Evolutionary conservation across 2,329 filamentous ascomycete species (phyloP).

Genomic region (Clonostachys rosea): DNA sequence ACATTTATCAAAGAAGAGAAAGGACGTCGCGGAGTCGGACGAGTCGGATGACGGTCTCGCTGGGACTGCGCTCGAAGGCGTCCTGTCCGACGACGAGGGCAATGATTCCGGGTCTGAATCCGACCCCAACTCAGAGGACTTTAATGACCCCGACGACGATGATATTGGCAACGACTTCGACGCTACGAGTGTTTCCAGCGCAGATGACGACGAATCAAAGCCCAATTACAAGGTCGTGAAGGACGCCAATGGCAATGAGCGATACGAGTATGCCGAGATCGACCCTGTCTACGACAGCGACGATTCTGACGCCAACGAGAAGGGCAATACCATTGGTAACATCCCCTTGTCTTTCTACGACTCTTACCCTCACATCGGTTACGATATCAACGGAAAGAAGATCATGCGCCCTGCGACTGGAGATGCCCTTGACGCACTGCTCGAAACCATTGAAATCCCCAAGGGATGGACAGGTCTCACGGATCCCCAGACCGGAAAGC

Average conservation of each 20-base stretch:
- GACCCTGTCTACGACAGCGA: constrained; percentile 95
- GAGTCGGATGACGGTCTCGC: constrained; percentile 61
- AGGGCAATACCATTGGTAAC: constrained; percentile 88
- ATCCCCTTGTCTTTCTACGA: constrained; percentile 96
- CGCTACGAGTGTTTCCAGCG: constrained; percentile 16
- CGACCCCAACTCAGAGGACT: constrained; percentile 23
- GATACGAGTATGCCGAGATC: constrained; percentile 92
- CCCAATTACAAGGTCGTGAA: constrained; percentile 53
- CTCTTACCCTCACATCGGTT: constrained; percentile 95
- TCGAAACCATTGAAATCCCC: constrained; percentile 95
- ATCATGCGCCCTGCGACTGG: constrained; percentile 95
- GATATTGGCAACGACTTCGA: constrained; percentile 6
- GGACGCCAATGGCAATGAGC: constrained; percentile 85
- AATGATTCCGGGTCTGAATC: constrained; percentile 36
- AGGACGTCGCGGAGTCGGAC: constrained; percentile 51
- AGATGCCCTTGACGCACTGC: constrained; percentile 84
- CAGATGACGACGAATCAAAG: constrained; percentile 32
- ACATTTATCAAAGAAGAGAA: constrained; percentile 46
- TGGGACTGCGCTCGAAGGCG: constrained; percentile 42
- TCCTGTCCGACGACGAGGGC: constrained; percentile 50
- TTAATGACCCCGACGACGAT: constrained; percentile 19
- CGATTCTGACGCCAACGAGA: constrained; percentile 77
- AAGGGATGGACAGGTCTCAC: constrained; percentile 97
- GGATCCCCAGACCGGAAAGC: constrained; percentile 90
- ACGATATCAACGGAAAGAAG: constrained; percentile 97